Conservation (phyloP, 2,329 filamentous ascomycete genomes). For the Fusarium verrucosum region DNA sequence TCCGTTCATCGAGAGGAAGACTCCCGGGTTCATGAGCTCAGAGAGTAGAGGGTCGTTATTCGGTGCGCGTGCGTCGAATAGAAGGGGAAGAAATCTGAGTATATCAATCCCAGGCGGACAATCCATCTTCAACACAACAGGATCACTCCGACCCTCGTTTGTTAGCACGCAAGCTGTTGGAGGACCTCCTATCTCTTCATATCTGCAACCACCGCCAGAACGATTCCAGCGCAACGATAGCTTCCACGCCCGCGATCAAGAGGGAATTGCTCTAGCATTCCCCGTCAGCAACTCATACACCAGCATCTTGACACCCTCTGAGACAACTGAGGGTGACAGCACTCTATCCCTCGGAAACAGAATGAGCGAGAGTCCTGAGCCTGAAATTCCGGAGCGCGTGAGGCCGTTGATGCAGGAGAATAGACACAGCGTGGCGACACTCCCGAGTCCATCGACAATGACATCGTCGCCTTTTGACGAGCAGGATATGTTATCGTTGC, state of each 20-base stretch:
- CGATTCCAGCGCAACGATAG: constrained; percentile 17
- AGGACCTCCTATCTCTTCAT: constrained; percentile 28
- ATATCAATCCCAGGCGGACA: constrained; percentile 25
- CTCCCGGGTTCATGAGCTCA: background rate
- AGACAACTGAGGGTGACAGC: constrained; percentile 37
- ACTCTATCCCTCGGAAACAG: constrained; percentile 9
- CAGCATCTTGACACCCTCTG: constrained; percentile 41
- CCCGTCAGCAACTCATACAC: constrained; percentile 39
- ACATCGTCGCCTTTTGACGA: constrained; percentile 49
- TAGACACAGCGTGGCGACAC: constrained; percentile 19
- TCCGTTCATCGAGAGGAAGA: constrained; percentile 46
- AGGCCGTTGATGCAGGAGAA: constrained; percentile 15
- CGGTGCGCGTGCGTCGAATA: constrained; percentile 29
- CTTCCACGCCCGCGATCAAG: constrained; percentile 17
- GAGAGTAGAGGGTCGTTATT: constrained; percentile 30
- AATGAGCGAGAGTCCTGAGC: constrained; percentile 23
- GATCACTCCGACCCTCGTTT: constrained; percentile 36
- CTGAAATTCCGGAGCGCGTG: constrained; percentile 8
- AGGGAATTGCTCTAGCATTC: constrained; percentile 35
- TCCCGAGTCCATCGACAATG: constrained; percentile 34
- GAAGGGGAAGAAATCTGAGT: constrained; percentile 38
- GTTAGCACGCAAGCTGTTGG: constrained; percentile 41
- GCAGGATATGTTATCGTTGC: constrained; percentile 47
- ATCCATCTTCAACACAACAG: constrained; percentile 11
- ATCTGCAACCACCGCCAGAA: constrained; percentile 32